Evolutionary conservation across 352 stramenopile species (phyloP), one percentile per base, ranked within the genome.

Genomic region (Pythium folliculosum): DNA sequence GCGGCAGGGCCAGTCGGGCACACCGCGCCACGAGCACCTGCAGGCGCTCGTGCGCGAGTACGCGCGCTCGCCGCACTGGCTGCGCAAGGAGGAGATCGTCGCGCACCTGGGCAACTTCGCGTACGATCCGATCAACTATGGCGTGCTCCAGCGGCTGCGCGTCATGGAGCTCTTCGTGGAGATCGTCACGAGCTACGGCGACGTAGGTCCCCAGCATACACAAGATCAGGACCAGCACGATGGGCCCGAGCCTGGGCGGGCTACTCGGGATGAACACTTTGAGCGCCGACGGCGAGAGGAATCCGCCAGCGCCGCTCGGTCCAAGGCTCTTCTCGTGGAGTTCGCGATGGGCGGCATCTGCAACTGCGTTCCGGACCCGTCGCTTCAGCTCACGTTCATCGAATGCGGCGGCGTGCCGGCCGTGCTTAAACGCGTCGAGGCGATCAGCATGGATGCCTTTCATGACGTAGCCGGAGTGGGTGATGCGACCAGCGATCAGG

Each of bases 111-210:
- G 81, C 66, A 95, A 95, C 44, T 95, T 95, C 45, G 80, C 81
- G 21, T 95, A 95, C 70, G 87, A 94, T 64, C 87, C 87, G 23
- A 92, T 95, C 72, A 95, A 95, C 60, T 95, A 84, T 63, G 72
- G 47, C 9, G 77, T 77, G 19, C 58, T 94, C n/a, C 30, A 57
- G 30, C 70, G 74, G 59, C 76, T 95, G 17, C 75, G 79, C 50
- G 67, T 90, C 62, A 82, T 93, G 65, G 80, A 91, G 47, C 63
- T 95, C 35, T 95, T 94, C 60, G 81, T 94, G 35, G 84, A 92
- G 59, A 82, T 91, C 62, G 60, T 92, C 5, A 72, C 68, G 25
- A 56, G 22, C 12, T 35, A 56, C 25, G 38, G 17, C 12, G 38
- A n/a, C n/a, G n/a, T n/a, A n/a, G n/a, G n/a, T n/a, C n/a, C n/a